Evolutionary conservation across 768 basidiomycete genomes (phyloP).

Genomic region (Boletus sensibilis): DNA sequence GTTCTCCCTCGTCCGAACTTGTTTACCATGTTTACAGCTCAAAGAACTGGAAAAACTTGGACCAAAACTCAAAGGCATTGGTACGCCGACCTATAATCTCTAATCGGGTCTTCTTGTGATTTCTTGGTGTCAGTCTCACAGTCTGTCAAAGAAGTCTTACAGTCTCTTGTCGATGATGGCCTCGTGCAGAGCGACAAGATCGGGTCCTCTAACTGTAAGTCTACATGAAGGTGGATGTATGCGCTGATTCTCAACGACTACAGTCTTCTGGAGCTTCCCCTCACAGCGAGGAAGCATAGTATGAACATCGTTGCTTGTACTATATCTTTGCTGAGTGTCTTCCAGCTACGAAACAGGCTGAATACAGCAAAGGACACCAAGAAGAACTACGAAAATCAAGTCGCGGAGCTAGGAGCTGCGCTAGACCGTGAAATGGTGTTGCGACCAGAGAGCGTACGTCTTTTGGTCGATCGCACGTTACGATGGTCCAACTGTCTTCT

Average conservation of each 20-base stretch:
- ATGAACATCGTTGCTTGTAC: constrained; percentile 2
- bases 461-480: background rate
- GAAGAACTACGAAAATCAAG: constrained; percentile 42
- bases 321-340: background rate
- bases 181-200: constrained; percentile 90
- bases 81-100: constrained; percentile 38
- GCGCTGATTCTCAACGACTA: constrained; percentile 13
- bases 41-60: constrained; percentile 92
- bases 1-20: background rate
- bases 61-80: constrained; percentile 88
- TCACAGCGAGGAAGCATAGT: constrained; percentile 83
- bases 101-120: background rate
- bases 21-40: constrained; percentile 42
- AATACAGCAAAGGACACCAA: constrained; percentile 48
- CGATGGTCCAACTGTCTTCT: background rate
- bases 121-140: constrained; percentile 62
- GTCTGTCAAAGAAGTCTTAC: constrained; percentile 88
- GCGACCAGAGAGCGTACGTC: constrained; percentile 57
- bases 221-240: constrained; percentile 15
- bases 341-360: constrained; percentile 60
- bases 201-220: constrained; percentile 88
- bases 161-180: constrained; percentile 83
- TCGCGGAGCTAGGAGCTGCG: constrained; percentile 46
- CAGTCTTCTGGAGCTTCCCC: constrained; percentile 96
- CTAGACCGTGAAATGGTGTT: constrained; percentile 52